These are phyloP conservation scores for Clavariopsis aquatica DNA, from an alignment of 495 filamentous ascomycete genomes.

Conservation along the genomic window DNA sequence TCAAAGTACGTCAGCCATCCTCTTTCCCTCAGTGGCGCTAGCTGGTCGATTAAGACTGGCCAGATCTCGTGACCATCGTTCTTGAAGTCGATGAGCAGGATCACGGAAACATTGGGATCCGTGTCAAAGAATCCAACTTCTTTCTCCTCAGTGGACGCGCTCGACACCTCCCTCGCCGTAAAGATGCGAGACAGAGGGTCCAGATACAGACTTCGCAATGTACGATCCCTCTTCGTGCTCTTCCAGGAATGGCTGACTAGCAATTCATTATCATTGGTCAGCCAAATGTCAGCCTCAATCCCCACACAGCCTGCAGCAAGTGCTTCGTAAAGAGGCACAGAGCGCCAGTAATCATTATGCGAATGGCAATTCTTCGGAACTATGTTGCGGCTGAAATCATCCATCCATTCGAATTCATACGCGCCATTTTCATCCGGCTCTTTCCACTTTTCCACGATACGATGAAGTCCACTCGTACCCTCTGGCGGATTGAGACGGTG, in stretches of 20 bases:
- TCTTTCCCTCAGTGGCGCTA: conserved; percentile 46
- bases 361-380: conserved; percentile 31
- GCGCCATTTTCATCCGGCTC: conserved; percentile 26
- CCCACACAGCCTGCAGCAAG: conserved; percentile 29
- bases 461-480: conserved; percentile 26
- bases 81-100: conserved; percentile 49
- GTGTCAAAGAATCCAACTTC: conserved; percentile 29
- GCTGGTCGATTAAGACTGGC: conserved; percentile 47
- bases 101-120: conserved; percentile 14
- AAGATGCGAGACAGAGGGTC: conserved; percentile 32
- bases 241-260: conserved; percentile 28
- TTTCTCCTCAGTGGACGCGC: neutral
- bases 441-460: conserved; percentile 25
- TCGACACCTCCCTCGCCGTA: conserved; percentile 22
- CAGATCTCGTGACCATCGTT: conserved; percentile 45
- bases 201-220: conserved; percentile 22
- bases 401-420: conserved; percentile 24
- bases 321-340: conserved; percentile 27
- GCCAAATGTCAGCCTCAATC: conserved; percentile 35
- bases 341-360: conserved; percentile 35
- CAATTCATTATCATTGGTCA: conserved; percentile 23
- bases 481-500: conserved; percentile 14
- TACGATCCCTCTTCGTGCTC: conserved; percentile 18
- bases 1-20: conserved; percentile 50
- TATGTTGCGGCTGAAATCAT: conserved; percentile 34